Evolutionary conservation across 2,329 filamentous ascomycete species (phyloP).

Genomic region (Coniochaeta sp.): DNA sequence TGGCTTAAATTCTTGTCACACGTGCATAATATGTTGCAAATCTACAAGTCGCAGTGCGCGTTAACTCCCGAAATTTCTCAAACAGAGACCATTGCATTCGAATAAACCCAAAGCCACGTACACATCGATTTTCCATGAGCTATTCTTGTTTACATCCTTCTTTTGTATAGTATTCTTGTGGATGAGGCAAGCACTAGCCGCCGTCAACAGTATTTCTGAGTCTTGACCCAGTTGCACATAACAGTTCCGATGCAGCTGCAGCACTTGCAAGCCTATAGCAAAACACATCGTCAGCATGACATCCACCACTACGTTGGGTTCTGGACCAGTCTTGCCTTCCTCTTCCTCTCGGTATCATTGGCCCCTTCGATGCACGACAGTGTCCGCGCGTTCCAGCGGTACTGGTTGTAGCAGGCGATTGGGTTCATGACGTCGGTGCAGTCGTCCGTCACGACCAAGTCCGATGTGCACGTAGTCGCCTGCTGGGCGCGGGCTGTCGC

Average conservation of each 20-base stretch:
- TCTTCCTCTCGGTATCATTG: slow-evolving; percentile 20
- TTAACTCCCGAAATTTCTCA: too few relatives aligned
- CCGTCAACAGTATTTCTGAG: neutral
- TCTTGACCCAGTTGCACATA: slow-evolving; percentile 28
- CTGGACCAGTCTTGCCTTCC: slow-evolving; percentile 20
- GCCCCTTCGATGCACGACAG: slow-evolving; percentile 27
- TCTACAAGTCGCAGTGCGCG: too few relatives aligned
- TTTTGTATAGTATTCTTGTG: neutral
- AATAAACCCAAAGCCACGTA: too few relatives aligned
- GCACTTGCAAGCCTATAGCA: slow-evolving; percentile 25
- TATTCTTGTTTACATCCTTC: too few relatives aligned
- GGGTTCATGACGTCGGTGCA: slow-evolving; percentile 31
- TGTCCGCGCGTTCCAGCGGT: slow-evolving; percentile 25
- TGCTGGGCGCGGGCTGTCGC: slow-evolving; percentile 16
- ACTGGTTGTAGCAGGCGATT: slow-evolving; percentile 32
- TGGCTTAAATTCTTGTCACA: too few relatives aligned
- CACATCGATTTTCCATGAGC: too few relatives aligned
- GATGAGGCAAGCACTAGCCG: too few relatives aligned
- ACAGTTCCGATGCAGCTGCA: slow-evolving; percentile 25
- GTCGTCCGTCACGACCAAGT: slow-evolving; percentile 26
- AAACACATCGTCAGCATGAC: neutral
- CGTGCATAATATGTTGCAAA: too few relatives aligned
- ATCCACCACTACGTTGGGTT: neutral
- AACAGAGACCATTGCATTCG: too few relatives aligned
- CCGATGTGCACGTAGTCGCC: slow-evolving; percentile 21